phyloP scores from a whole-genome alignment of 495 filamentous ascomycete species.

The Xylaria grammica region DNA sequence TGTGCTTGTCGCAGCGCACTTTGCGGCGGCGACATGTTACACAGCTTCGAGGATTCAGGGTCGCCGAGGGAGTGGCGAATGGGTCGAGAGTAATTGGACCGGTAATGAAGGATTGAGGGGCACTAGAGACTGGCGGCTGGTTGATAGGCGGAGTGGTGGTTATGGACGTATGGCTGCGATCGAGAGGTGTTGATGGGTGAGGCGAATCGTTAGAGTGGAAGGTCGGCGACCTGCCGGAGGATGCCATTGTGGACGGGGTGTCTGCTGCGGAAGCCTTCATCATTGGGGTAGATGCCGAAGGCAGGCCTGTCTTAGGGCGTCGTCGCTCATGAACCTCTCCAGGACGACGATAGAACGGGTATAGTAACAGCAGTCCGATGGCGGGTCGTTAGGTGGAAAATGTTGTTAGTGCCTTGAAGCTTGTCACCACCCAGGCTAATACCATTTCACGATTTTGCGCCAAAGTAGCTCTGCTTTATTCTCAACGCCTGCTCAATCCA shows the following conservation, averaged over 20 bases:
- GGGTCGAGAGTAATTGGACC: constrained; percentile 51
- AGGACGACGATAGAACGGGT: not conserved
- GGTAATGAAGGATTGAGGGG: constrained; percentile 18
- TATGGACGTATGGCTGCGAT: not conserved
- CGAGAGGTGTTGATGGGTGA: constrained; percentile 12
- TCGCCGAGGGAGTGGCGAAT: constrained; percentile 41
- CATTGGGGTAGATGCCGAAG: not conserved
- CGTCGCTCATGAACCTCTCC: constrained; percentile 2
- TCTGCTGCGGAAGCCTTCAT: constrained; percentile 10
- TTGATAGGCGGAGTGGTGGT: not conserved
- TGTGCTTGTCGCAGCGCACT: constrained; percentile 84
- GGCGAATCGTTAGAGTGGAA: constrained; percentile 9
- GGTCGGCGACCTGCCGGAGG: constrained; percentile 10
- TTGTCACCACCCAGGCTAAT: not conserved
- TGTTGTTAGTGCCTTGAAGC: constrained; percentile 6
- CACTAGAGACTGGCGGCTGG: constrained; percentile 2
- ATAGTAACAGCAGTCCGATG: no score
- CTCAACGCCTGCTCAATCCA: constrained; percentile 5
- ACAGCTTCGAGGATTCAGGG: constrained; percentile 73
- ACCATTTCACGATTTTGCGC: constrained; percentile 18
- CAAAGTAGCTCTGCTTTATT: not conserved
- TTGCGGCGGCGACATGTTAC: constrained; percentile 84
- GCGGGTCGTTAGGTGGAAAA: not conserved
- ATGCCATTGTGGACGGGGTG: constrained; percentile 19
- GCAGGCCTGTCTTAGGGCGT: not conserved